Percentiles rank a stretch among this genome's conserved stretches.
phyloP scores from a whole-genome alignment of 495 filamentous ascomycete species.

The Aspergillus avenaceus region DNA sequence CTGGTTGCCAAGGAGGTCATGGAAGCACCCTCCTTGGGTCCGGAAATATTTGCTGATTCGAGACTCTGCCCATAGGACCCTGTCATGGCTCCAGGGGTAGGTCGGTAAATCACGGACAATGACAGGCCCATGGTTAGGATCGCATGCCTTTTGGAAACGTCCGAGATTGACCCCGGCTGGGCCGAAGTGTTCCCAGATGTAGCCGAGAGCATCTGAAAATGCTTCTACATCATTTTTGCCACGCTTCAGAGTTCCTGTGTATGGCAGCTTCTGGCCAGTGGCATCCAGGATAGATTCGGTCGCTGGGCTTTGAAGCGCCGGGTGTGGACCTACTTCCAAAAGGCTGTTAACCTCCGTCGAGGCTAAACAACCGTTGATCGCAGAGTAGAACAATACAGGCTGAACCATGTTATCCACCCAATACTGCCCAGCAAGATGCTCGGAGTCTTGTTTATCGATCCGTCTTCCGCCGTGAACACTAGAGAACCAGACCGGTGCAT shows the following conservation, averaged over 20 bases:
- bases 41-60: slow-evolving; percentile 20
- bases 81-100: slow-evolving; percentile 43
- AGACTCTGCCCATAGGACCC: slow-evolving; percentile 39
- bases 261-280: slow-evolving; percentile 23
- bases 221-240: slow-evolving; percentile 27
- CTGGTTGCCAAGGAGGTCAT: slow-evolving; percentile 21
- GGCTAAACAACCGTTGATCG: not conserved
- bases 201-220: slow-evolving; percentile 42
- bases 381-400: slow-evolving; percentile 5
- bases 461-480: slow-evolving; percentile 4
- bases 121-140: not conserved
- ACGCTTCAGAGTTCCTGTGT: slow-evolving; percentile 32
- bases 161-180: not conserved
- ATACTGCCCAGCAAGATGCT: slow-evolving; percentile 1
- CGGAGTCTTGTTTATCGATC: not conserved
- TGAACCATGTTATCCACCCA: slow-evolving; percentile 13
- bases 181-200: slow-evolving; percentile 35
- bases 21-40: not conserved
- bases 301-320: slow-evolving; percentile 39
- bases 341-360: slow-evolving; percentile 5
- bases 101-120: slow-evolving; percentile 28
- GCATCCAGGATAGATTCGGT: slow-evolving; percentile 21
- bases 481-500: slow-evolving; percentile 14
- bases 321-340: slow-evolving; percentile 52
- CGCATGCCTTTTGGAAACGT: not conserved